phyloP scores from a whole-genome alignment of 495 filamentous ascomycete species.

The Talaromyces liani region DNA sequence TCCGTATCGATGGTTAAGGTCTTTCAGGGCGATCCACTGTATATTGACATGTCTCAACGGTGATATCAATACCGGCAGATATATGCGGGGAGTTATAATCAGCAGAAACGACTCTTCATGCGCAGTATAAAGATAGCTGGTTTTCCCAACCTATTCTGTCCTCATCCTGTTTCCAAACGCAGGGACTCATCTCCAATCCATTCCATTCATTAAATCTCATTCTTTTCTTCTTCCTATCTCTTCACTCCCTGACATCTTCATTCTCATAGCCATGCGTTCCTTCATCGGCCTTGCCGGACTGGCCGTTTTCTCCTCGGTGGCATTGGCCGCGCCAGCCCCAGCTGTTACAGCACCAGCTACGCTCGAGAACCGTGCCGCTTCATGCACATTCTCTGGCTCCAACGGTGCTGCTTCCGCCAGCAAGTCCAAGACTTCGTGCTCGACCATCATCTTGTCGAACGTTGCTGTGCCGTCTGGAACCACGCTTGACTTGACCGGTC shows the following conservation, averaged over 20 bases:
- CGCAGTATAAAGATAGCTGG: not conserved
- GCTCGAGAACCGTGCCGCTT: not conserved
- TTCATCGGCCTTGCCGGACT: slow-evolving; percentile 1
- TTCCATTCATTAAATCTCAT: not conserved
- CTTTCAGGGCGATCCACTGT: not conserved
- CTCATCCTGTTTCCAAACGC: not conserved
- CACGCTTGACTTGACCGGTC: slow-evolving; percentile 43
- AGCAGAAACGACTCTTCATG: not conserved
- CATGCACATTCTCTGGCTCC: slow-evolving; percentile 44
- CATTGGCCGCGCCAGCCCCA: not conserved
- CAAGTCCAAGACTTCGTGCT: slow-evolving; percentile 40
- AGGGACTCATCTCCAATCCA: not conserved
- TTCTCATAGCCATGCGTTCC: not conserved
- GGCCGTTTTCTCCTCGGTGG: not conserved
- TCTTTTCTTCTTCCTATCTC: not conserved
- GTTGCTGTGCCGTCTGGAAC: slow-evolving; percentile 45
- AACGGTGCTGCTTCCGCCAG: slow-evolving; percentile 33
- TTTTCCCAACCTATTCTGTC: not conserved
- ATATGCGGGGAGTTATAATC: not conserved
- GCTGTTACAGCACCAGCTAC: not conserved
- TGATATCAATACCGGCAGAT: not conserved
- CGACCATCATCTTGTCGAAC: slow-evolving; percentile 39
- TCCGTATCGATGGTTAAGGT: not conserved
- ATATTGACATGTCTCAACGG: not conserved
- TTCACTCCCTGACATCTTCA: not conserved